Evolutionary conservation across 2,329 filamentous ascomycete species (phyloP).

Genomic region (Talaromyces albobiverticillius): DNA sequence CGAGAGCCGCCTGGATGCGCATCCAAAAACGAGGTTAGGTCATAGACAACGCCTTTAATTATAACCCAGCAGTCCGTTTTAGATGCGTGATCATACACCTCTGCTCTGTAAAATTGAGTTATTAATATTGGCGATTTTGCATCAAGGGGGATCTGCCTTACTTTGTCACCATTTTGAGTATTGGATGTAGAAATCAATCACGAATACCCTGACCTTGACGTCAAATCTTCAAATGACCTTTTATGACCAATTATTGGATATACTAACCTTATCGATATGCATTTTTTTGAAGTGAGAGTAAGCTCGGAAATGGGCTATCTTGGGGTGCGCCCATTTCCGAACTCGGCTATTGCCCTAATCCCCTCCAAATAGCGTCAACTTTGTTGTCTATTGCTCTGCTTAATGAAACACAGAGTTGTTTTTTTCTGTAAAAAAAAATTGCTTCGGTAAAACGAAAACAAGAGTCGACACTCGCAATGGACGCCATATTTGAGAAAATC

Average conservation of each 20-base stretch:
- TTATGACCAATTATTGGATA: not conserved
- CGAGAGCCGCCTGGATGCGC: slow-evolving; percentile 97
- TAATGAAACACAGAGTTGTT: not conserved
- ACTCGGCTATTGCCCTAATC: not conserved
- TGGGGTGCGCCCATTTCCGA: not conserved
- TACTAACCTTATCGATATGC: not conserved
- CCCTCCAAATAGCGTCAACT: not conserved
- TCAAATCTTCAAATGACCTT: not conserved
- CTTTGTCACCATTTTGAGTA: not conserved
- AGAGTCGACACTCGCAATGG: not conserved
- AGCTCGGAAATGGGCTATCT: not conserved
- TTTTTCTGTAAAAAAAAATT: no score
- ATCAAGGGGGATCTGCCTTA: not conserved
- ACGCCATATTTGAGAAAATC: not conserved
- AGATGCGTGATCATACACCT: not conserved
- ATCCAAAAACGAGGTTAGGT: slow-evolving; percentile 92
- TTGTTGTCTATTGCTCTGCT: not conserved
- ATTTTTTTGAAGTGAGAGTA: not conserved
- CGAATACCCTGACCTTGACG: not conserved
- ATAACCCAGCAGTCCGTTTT: slow-evolving; percentile 69
- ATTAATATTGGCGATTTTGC: not conserved
- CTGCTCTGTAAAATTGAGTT: not conserved
- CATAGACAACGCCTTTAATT: slow-evolving; percentile 94
- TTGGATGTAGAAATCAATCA: not conserved
- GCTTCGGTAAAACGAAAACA: not conserved